A percentile compares a stretch with the other conserved stretches of the same genome.
These are phyloP conservation scores for Leccinum disarticulatum DNA, from an alignment of 768 basidiomycete genomes.

Conservation along the genomic window DNA sequence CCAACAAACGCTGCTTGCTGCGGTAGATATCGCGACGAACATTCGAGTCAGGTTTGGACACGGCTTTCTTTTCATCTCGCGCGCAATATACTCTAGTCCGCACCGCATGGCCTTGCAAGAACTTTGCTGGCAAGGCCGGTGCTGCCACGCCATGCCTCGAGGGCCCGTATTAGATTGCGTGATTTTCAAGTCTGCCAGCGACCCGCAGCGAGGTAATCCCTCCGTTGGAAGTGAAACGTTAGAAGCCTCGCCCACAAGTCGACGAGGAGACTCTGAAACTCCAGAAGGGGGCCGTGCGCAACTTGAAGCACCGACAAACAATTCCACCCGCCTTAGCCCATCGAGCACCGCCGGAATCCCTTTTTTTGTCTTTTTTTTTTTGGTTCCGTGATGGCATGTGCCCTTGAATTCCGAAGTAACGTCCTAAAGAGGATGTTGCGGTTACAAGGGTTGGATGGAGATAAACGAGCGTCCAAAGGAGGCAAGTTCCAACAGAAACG, in stretches of 20 bases:
- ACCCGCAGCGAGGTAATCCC: neutral
- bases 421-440: slow-evolving; percentile 8
- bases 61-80: slow-evolving; percentile 8
- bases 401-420: neutral
- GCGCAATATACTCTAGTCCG: neutral
- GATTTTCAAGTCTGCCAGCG: neutral
- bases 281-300: neutral
- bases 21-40: neutral
- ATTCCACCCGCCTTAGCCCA: slow-evolving; percentile 1
- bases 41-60: slow-evolving; percentile 1
- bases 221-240: neutral
- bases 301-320: slow-evolving; percentile 3
- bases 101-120: slow-evolving; percentile 1
- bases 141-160: slow-evolving; percentile 3
- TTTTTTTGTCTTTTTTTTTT: neutral
- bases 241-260: neutral
- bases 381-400: slow-evolving; percentile 9
- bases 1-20: slow-evolving; percentile 4
- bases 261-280: neutral
- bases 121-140: slow-evolving; percentile 2
- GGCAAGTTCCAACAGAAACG: slow-evolving; percentile 32
- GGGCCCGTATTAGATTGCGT: neutral
- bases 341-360: slow-evolving; percentile 4
- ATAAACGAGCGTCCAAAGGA: slow-evolving; percentile 20
- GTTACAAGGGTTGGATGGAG: slow-evolving; percentile 7